phyloP scores from a whole-genome alignment of 768 basidiomycete species.

The Collybiopsis confluens region DNA sequence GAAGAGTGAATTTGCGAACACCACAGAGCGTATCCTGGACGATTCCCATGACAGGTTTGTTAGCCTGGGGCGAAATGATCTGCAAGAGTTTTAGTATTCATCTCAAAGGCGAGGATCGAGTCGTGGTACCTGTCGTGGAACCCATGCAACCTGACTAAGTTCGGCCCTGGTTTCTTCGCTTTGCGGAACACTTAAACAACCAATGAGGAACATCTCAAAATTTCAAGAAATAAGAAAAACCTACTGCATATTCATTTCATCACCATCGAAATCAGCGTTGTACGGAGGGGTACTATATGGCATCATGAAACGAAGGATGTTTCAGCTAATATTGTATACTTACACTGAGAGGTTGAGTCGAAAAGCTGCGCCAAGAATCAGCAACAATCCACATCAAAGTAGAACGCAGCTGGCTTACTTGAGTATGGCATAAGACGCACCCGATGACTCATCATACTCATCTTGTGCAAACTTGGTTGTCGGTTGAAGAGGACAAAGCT shows the following conservation, averaged over 20 bases:
- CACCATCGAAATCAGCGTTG: slow-evolving; percentile 99
- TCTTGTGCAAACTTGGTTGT: slow-evolving; percentile 97
- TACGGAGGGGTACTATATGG: slow-evolving; percentile 83
- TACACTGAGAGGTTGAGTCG: slow-evolving; percentile 97
- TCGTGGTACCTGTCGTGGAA: slow-evolving; percentile 79
- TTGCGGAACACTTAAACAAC: slow-evolving; percentile 77
- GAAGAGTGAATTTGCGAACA: slow-evolving; percentile 93
- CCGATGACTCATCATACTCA: slow-evolving; percentile 99
- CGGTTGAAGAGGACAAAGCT: slow-evolving; percentile 96
- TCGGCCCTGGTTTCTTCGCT: slow-evolving; percentile 98
- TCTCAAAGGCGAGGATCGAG: background rate
- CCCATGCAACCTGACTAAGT: slow-evolving; percentile 98
- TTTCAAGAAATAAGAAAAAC: slow-evolving; percentile 26
- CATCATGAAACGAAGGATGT: slow-evolving; percentile 23
- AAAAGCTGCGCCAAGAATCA: slow-evolving; percentile 60
- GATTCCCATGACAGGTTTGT: slow-evolving; percentile 99
- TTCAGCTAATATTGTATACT: slow-evolving; percentile 28
- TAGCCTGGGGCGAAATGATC: slow-evolving; percentile 99
- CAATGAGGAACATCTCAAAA: slow-evolving; percentile 8
- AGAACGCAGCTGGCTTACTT: slow-evolving; percentile 53
- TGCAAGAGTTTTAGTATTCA: slow-evolving; percentile 24
- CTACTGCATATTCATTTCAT: slow-evolving; percentile 99
- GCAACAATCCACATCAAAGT: slow-evolving; percentile 6
- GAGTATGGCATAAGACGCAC: slow-evolving; percentile 98
- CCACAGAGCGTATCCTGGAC: slow-evolving; percentile 99